Conservation (phyloP, 2,329 filamentous ascomycete genomes). For the Penicillium vulpinum region DNA sequence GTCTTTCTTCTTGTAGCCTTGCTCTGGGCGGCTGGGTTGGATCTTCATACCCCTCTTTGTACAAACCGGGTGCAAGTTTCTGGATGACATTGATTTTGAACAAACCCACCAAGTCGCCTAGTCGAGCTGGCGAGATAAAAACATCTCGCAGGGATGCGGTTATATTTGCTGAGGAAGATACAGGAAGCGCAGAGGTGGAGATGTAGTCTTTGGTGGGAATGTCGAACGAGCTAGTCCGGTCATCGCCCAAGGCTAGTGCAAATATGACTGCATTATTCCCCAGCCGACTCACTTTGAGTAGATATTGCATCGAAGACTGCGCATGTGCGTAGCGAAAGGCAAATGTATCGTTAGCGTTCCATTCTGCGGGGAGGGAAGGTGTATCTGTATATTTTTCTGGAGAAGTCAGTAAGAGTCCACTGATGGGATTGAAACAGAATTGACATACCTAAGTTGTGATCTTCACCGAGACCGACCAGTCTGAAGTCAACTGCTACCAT, state of each 20-base stretch:
- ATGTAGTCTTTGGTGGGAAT: conserved; percentile 73
- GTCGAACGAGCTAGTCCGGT: conserved; percentile 78
- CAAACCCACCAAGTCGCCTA: conserved; percentile 68
- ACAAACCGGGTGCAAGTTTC: conserved; percentile 73
- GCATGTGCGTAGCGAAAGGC: conserved; percentile 84
- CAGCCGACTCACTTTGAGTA: conserved; percentile 78
- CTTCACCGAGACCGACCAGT: conserved; percentile 80
- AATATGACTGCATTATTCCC: conserved; percentile 82
- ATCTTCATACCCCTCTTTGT: conserved; percentile 78
- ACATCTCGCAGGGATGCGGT: conserved; percentile 51
- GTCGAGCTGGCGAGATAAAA: conserved; percentile 71
- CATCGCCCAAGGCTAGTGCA: conserved; percentile 75
- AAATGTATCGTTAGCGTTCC: conserved; percentile 74
- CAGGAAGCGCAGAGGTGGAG: conserved; percentile 59
- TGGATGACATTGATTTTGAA: conserved; percentile 81
- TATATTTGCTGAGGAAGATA: conserved; percentile 40
- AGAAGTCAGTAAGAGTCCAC: background rate
- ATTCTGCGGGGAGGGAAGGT: conserved; percentile 65
- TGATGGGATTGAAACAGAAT: background rate
- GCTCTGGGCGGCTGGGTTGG: conserved; percentile 34
- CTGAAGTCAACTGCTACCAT: conserved; percentile 79
- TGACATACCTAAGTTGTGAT: conserved; percentile 65
- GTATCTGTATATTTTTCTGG: conserved; percentile 32
- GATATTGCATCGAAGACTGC: conserved; percentile 80
- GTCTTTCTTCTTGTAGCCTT: conserved; percentile 44